A percentile compares a stretch with the other conserved stretches of the same genome.
phyloP scores from a whole-genome alignment of 805 yeast genomes.

The Yamadazyma ubonensis region DNA sequence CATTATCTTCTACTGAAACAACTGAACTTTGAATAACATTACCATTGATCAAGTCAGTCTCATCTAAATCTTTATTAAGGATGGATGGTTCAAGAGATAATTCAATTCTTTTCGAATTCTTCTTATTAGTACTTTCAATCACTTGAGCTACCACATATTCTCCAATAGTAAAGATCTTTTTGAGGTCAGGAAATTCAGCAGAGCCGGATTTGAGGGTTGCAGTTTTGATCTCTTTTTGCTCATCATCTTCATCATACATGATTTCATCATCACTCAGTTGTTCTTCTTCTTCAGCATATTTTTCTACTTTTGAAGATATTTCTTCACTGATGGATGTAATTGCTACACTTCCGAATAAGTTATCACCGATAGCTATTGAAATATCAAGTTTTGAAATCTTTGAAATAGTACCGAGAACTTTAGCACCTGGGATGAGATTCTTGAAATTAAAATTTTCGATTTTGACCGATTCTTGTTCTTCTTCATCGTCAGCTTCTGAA shows the following conservation, averaged over 20 bases:
- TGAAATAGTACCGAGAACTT: conserved; percentile 73
- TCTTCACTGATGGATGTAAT: conserved; percentile 69
- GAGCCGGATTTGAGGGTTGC: conserved; percentile 19
- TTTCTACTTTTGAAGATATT: conserved; percentile 56
- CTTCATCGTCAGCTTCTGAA: conserved; percentile 16
- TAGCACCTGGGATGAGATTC: conserved; percentile 66
- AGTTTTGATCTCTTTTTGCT: conserved; percentile 21
- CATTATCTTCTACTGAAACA: conserved; percentile 87
- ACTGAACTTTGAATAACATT: conserved; percentile 74
- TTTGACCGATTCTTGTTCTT: conserved; percentile 37
- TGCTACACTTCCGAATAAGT: conserved; percentile 74
- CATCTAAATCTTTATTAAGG: conserved; percentile 60
- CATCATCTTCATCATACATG: conserved; percentile 39
- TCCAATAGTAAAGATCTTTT: conserved; percentile 60
- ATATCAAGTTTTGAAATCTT: conserved; percentile 62
- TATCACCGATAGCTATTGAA: conserved; percentile 73
- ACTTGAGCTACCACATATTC: conserved; percentile 86
- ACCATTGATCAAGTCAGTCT: conserved; percentile 65
- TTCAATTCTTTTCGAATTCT: conserved; percentile 55
- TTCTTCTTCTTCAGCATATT: conserved; percentile 46
- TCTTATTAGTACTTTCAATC: conserved; percentile 48
- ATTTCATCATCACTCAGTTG: conserved; percentile 31
- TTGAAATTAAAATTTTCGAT: conserved; percentile 65
- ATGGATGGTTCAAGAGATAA: conserved; percentile 71
- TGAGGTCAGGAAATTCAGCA: conserved; percentile 56